Base-by-base conservation (phyloP, 371 early-diverging fungal species). In the Mortierella polycephala region DNA sequence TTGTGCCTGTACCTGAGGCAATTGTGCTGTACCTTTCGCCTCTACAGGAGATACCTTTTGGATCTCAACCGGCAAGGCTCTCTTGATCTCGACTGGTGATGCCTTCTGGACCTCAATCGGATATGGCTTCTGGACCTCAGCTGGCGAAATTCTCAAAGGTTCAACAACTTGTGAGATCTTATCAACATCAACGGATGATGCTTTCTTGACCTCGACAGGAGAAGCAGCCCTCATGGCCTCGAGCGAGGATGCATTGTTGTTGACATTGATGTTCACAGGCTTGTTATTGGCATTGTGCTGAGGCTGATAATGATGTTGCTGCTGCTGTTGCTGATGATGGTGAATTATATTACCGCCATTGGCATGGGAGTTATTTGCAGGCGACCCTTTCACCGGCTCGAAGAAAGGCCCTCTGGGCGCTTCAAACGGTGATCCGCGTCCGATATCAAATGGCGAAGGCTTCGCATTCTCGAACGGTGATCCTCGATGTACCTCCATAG, bases 351-450 rank as follows among this genome's bases (percentile, higher is more conserved):
- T 40, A 45, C 23, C 45, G 57, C 41, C 45, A 39, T 7, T 49
- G 37, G 14, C 7, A 16, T 50, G 14, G n/a, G 8, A n/a, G n/a
- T n/a, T 14, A 10, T 14, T 20, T 16, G 50, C n/a, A 11, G 50
- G 50, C n/a, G 50, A 60, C 8, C 52, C 69, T 14, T 56, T 30
- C 7, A 16, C 42, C 13, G 57, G 56, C 39, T 71, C 71, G 65
- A 65, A 71, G 54, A 71, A 60, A 8, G 62, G 61, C 13, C 53
- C 71, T n/a, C 52, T 63, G 21, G 64, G 64, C 10, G 47, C 42
- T 8, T 71, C 72, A 51, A 62, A 62, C 16, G 66, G 62, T 1
- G 62, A 57, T 7, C 67, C 62, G n/a, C 62, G 62, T 40, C 63
- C 63, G 37, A 52, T 8, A 23, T 73, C 74, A n/a, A 62, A 62